Conservation (phyloP, 2,329 filamentous ascomycete species). For the Fusarium sp. region DNA sequence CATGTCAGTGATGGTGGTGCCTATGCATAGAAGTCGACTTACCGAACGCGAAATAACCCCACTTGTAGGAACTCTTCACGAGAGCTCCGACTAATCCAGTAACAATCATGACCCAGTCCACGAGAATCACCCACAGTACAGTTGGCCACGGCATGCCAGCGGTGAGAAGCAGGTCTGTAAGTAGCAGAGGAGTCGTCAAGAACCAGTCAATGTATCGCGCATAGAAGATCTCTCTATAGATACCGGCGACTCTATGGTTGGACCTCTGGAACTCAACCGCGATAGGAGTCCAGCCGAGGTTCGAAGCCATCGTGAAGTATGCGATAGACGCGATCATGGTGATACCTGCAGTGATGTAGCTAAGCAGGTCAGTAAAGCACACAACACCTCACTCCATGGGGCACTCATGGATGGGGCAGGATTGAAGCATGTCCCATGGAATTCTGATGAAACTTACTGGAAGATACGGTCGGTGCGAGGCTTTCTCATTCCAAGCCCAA, state of each 20-base stretch:
- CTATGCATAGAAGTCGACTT: fast-evolving
- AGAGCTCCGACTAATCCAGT: slow-evolving; percentile 59
- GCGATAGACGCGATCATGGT: slow-evolving; percentile 59
- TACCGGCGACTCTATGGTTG: slow-evolving; percentile 52
- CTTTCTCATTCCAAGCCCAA: slow-evolving; percentile 62
- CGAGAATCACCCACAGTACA: slow-evolving; percentile 58
- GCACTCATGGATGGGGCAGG: fast-evolving
- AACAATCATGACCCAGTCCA: slow-evolving; percentile 58
- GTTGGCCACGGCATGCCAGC: slow-evolving; percentile 64
- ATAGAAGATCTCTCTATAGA: slow-evolving; percentile 67
- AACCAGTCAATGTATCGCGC: slow-evolving; percentile 61
- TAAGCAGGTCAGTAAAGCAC: not conserved
- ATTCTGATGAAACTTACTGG: slow-evolving; percentile 44
- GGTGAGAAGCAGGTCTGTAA: slow-evolving; percentile 70
- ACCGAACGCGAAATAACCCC: slow-evolving; percentile 64
- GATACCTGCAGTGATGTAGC: slow-evolving; percentile 59
- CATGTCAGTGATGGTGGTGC: fast-evolving
- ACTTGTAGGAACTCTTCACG: slow-evolving; percentile 61
- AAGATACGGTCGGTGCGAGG: slow-evolving; percentile 64
- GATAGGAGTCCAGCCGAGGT: slow-evolving; percentile 57
- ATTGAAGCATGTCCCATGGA: fast-evolving
- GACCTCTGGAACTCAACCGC: slow-evolving; percentile 62
- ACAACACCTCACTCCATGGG: fast-evolving
- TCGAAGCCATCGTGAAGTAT: slow-evolving; percentile 63
- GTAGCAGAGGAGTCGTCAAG: slow-evolving; percentile 70